Percentiles rank a stretch among this genome's conserved stretches.
phyloP scores from a whole-genome alignment of 139 green algal genomes.

The Prasinococcaceae sp. region DNA sequence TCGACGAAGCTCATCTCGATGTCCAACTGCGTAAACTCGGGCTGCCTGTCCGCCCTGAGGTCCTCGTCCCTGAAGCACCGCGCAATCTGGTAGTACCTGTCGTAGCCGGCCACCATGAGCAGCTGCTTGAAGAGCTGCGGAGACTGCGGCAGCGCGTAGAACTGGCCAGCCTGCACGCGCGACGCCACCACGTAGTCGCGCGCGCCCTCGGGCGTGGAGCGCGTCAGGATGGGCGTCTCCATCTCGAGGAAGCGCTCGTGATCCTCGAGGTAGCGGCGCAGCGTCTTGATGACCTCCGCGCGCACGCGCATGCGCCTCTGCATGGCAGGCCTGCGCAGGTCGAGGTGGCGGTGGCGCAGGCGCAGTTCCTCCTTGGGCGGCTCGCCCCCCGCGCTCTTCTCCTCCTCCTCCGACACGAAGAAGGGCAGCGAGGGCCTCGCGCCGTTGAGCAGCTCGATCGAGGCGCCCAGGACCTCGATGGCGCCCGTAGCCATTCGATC shows the following conservation, averaged over 20 bases:
- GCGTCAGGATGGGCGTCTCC: slow-evolving; percentile 91
- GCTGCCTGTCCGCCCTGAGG: slow-evolving; percentile 81
- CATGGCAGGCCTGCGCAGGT: slow-evolving; percentile 80
- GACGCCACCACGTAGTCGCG: slow-evolving; percentile 87
- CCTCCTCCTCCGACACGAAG: slow-evolving; percentile 6
- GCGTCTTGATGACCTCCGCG: slow-evolving; percentile 50
- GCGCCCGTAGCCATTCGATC: slow-evolving; percentile 63
- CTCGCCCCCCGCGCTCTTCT: too few relatives aligned
- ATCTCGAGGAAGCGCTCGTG: slow-evolving; percentile 38
- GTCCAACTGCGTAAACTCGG: slow-evolving; percentile 96
- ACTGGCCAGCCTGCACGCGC: slow-evolving; percentile 39
- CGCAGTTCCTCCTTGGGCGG: slow-evolving; percentile 71
- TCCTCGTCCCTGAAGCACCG: slow-evolving; percentile 95
- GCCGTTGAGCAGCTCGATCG: background rate
- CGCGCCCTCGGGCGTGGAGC: slow-evolving; percentile 87
- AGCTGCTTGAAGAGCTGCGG: slow-evolving; percentile 98
- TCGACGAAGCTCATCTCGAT: slow-evolving; percentile 89
- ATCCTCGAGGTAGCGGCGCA: slow-evolving; percentile 71
- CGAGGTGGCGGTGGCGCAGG: slow-evolving; percentile 74
- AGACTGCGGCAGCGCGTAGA: slow-evolving; percentile 89
- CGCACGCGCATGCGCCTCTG: slow-evolving; percentile 68
- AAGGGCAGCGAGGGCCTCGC: background rate
- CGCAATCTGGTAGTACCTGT: slow-evolving; percentile 89
- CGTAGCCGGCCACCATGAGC: slow-evolving; percentile 91
- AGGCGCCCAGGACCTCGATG: slow-evolving; percentile 62